Evolutionary conservation across 2,329 filamentous ascomycete genomes (phyloP).

Genomic region (Trichoderma sp.): DNA sequence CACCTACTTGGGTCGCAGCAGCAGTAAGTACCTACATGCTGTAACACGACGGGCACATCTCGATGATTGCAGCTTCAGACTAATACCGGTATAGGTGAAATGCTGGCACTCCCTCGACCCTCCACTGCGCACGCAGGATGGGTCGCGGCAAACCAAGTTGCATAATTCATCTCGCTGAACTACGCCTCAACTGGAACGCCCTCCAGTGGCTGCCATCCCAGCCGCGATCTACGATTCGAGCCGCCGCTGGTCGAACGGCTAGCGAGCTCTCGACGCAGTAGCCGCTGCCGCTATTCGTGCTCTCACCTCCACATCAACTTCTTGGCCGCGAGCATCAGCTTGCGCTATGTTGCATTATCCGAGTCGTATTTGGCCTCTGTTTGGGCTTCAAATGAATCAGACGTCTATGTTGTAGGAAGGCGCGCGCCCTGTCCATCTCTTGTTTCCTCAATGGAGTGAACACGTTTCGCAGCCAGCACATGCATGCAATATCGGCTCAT

Average conservation of each 20-base stretch:
- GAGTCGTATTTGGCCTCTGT: not conserved
- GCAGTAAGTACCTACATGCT: not conserved
- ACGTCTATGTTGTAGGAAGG: not conserved
- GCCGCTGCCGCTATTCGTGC: not conserved
- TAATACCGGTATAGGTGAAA: not conserved
- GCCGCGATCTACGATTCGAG: constrained; percentile 22
- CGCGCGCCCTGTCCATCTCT: not conserved
- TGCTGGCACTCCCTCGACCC: not conserved
- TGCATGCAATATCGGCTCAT: not conserved
- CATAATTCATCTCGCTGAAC: constrained; percentile 6
- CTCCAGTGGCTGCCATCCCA: constrained; percentile 7
- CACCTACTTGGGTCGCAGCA: not conserved
- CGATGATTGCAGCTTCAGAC: not conserved
- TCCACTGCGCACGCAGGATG: not conserved
- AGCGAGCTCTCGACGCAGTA: not conserved
- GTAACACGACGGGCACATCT: not conserved
- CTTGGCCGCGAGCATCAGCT: not conserved
- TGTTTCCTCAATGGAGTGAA: not conserved
- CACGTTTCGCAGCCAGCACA: not conserved
- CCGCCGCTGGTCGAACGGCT: not conserved
- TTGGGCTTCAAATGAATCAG: not conserved
- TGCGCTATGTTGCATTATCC: not conserved
- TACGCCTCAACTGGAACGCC: constrained; percentile 3
- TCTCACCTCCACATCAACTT: not conserved
- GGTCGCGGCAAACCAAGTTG: not conserved